A percentile compares a stretch with the other conserved stretches of the same genome.
Conservation (phyloP, 2,329 filamentous ascomycete species). For the Drechslerella coelobrocha region DNA sequence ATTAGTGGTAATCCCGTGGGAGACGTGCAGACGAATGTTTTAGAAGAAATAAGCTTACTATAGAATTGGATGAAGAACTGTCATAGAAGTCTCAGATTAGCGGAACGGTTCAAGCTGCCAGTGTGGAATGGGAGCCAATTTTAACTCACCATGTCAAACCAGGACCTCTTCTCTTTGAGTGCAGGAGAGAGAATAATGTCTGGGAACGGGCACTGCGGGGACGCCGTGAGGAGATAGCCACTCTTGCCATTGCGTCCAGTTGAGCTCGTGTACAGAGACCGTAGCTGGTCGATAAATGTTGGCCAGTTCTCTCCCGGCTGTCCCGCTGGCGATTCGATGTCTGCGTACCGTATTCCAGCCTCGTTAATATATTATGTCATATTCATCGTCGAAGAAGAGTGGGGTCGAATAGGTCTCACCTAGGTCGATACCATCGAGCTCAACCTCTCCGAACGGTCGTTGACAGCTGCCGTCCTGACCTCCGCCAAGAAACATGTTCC, state of each 20-base stretch:
- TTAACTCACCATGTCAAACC: constrained; percentile 41
- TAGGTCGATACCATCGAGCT: constrained; percentile 44
- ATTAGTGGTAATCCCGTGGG: constrained; percentile 57
- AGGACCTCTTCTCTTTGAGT: constrained; percentile 28
- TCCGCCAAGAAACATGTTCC: constrained; percentile 58
- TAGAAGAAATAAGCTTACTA: constrained; percentile 59
- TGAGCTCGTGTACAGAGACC: constrained; percentile 19
- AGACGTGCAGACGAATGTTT: constrained; percentile 63
- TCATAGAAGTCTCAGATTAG: background rate
- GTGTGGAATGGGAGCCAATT: background rate
- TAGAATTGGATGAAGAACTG: constrained; percentile 50
- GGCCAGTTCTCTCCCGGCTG: constrained; percentile 32
- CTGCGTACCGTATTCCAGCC: too few species aligned
- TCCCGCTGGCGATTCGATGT: constrained; percentile 27
- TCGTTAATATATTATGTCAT: background rate
- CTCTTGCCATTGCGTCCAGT: constrained; percentile 61
- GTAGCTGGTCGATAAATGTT: constrained; percentile 39
- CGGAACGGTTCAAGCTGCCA: background rate
- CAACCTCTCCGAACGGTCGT: constrained; percentile 39
- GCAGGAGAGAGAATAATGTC: constrained; percentile 58
- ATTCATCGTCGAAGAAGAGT: too few species aligned
- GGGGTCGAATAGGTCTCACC: too few species aligned
- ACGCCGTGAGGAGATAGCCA: constrained; percentile 67
- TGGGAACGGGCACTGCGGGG: constrained; percentile 72
- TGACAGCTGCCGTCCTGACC: constrained; percentile 6